Base-by-base conservation (phyloP, 352 stramenopile genomes). In the Globisporangium nagaii region DNA sequence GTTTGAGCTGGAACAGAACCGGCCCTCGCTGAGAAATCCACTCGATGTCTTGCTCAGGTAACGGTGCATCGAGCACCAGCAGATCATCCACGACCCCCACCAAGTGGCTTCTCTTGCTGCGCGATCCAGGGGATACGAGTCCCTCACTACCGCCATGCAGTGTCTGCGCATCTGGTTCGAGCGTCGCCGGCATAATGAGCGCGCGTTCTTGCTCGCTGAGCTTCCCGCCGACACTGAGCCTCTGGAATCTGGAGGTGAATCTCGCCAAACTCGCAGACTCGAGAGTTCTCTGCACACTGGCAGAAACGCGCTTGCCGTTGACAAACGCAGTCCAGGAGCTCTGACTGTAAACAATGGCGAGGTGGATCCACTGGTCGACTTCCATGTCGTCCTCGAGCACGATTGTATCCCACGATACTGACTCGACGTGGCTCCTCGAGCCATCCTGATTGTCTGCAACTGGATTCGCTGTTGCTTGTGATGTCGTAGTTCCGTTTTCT, bases 1-100 rank as follows among this genome's bases (percentile, higher is more conserved):
- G 67, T 37, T 80, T 78, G 25, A 79, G 59, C 10, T 61, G 69
- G 36, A 81, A 68, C 7, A 84, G 54, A 53, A 67, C n/a, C 1
- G 57, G 60, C 2, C 69, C 73, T 31, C 46, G 64, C 11, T 25
- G 15, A 12, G 59, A 54, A 35, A 81, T 52, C 37, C 52, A 66
- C 0, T n/a, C 1, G 50, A 71, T 54, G 9, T 50, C 52, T 28
- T 60, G 32, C 0, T 66, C 58, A 0, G 28, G 17, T 41, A 74
- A 22, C 25, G 19, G 5, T 0, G 19, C 27, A 30, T 22, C 22
- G 5, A 60, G 32, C 31, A 79, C 36, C 35, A 60, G 35, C 7
- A 79, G 37, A 62, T 82, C 69, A 12, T 82, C 70, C 19, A 82
- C 17, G 25, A 55, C 44, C 6, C 35, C 53, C 15, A 15, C 20